Conservation (phyloP, 176 grass and related monocot species). For the Olyra latifolia region DNA sequence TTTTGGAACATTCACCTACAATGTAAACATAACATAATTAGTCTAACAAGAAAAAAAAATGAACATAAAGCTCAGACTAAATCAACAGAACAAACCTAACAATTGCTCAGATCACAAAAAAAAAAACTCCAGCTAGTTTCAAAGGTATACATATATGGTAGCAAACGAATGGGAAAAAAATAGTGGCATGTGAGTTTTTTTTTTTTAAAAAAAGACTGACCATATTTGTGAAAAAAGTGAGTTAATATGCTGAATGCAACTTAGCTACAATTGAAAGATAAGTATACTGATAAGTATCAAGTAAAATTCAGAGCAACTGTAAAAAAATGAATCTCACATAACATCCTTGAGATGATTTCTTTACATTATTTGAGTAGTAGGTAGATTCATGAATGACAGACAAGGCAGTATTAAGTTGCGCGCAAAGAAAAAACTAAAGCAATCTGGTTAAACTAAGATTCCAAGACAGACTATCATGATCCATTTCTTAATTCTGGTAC, state of each 20-base stretch:
- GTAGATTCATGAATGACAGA: not conserved
- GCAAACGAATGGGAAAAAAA: not conserved
- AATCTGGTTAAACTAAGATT: not conserved
- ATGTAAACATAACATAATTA: not conserved
- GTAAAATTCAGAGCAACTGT: not conserved
- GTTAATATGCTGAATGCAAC: too few relatives aligned
- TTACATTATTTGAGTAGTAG: not conserved
- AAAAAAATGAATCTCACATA: not conserved
- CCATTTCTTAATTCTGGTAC: not conserved
- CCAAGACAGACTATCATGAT: not conserved
- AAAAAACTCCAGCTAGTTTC: not conserved
- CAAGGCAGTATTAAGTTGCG: not conserved
- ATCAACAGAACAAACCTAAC: not conserved
- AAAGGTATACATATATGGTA: not conserved
- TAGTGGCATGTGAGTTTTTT: not conserved
- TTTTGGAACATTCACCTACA: slow-evolving; percentile 55
- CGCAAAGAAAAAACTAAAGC: not conserved
- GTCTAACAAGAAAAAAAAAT: not conserved
- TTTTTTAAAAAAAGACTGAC: not conserved
- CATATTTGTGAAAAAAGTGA: not conserved
- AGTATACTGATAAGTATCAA: not conserved
- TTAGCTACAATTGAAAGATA: too few relatives aligned
- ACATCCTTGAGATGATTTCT: too few relatives aligned
- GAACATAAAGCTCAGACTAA: not conserved
- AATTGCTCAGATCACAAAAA: not conserved